Base-by-base conservation (phyloP, 768 basidiomycete species). In the Antrodiella citrinella region DNA sequence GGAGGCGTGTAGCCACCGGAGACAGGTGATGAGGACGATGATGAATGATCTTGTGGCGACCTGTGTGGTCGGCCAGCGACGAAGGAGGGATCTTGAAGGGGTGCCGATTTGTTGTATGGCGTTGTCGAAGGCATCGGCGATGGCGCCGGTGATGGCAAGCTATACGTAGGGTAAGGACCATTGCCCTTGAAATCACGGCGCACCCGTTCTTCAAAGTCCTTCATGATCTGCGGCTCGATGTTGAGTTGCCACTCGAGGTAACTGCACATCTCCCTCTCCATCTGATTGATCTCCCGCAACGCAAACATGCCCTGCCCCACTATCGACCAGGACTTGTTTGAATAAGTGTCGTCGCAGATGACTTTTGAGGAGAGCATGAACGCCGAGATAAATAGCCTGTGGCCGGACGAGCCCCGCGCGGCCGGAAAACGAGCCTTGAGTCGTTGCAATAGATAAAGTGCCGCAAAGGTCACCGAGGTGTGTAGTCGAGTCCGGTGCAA, bases 191-290 rank as follows among this genome's bases (percentile, higher is more conserved):
- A 89, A 49, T 90, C 86, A 9, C 70, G 69, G 26, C 71, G 71
- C 0, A 86, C 77, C 60, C 76, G 76, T 0, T 60, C 59, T 58
- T 87, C 82, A 59, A 89, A 89, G 35, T 76, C 79, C 3, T 59
- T 54, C 0, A 90, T 68, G 0, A 81, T 80, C 0, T 70, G 60
- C 0, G 81, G 77, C 47, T 88, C 86, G 47, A 89, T 83, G 40
- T 82, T 86, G 4, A 90, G 71, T 60, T 89, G 85, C 93, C 92
- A 97, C 63, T 95, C 93, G 41, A 99, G 72, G 61, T 97, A 98
- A 13, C 80, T 76, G 55, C 84, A 91, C 84, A 96, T 92, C 68
- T 94, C 91, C 20, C 91, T 72, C 71, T 94, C 92, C 91, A 94
- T 93, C 73, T 94, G 91, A 66, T 96, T 96, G 61, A 96, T 85